Base-by-base conservation (phyloP, 345 rosid genomes). In the Eucalyptus sp. region DNA sequence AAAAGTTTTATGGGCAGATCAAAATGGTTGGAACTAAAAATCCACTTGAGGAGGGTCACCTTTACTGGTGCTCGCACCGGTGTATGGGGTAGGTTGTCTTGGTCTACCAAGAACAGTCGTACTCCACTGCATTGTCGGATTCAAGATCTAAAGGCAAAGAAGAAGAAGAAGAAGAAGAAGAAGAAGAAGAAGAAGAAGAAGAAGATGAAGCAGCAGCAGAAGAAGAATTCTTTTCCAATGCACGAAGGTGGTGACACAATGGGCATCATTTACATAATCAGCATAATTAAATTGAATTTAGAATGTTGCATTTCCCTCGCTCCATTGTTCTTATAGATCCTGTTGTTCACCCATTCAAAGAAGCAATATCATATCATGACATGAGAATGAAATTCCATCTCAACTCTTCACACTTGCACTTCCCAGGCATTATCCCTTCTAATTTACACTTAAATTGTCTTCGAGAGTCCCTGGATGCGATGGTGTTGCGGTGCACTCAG, bases 111-210 rank as follows among this genome's bases (percentile, higher is more conserved):
- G 25, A 37, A 71, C 46, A 71, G 83, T 37, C 3, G 4, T 33
- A 18, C 46, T 71, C 27, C 83, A 71, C 46, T 18, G 83, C 46
- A 37, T 14, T 14, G 46, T 18, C 0, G 27, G 46, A 71, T 37
- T 37, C 46, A 37, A 37, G 83, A 71, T 71, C 83, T 37, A 71
- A 37, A 71, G 37, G 25, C 46, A 2, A 60, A 60, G 66, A 60
- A 3, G 66, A 27, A 60, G 66, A 3, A 58, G 31, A 2, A 60
- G 66, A 0, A 60, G n/a, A 0, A 27, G 7, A 1, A 60, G 83
- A 2, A 11, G 31, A 0, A 60, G n/a, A 1, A 58, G 64, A 0
- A 58, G 64, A 0, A 56, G 62, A 0, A 33, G 43, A 8, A 68
- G 25, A 20, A 33, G 81, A 17, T 9, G 13, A 33, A 33, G 44